A percentile compares a stretch with the other conserved stretches of the same genome.
Conservation (phyloP, 2,329 filamentous ascomycete genomes). For the Clonostachys rosea region DNA sequence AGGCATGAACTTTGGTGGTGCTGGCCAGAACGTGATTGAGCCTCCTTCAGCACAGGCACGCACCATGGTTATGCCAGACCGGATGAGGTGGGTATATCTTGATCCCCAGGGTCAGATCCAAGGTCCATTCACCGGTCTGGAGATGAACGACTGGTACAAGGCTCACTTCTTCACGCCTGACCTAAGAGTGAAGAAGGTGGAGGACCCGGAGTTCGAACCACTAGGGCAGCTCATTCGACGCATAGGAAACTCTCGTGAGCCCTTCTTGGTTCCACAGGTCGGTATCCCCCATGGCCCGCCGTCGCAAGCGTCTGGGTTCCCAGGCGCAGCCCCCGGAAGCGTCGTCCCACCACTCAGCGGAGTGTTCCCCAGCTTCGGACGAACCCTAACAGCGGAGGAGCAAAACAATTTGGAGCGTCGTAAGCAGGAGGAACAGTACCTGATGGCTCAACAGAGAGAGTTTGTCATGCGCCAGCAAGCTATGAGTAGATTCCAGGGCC, state of each 20-base stretch:
- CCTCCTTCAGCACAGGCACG: conserved; percentile 66
- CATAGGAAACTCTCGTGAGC: conserved; percentile 95
- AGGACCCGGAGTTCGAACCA: conserved; percentile 92
- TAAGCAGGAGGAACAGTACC: conserved; percentile 96
- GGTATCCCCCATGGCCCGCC: conserved; percentile 86
- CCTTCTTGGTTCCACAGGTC: conserved; percentile 95
- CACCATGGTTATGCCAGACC: conserved; percentile 98
- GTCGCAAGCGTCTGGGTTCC: conserved; percentile 42
- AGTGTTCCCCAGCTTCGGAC: conserved; percentile 93
- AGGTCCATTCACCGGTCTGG: conserved; percentile 90
- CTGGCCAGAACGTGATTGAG: conserved; percentile 28
- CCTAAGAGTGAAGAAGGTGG: conserved; percentile 88
- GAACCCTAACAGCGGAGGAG: conserved; percentile 93
- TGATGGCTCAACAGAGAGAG: conserved; percentile 95
- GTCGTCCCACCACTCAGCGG: conserved; percentile 86
- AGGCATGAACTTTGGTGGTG: conserved; percentile 23
- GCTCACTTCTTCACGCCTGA: conserved; percentile 96
- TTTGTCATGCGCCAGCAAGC: conserved; percentile 83
- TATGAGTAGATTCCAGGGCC: conserved; percentile 62
- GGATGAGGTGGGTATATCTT: conserved; percentile 98
- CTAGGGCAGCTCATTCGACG: conserved; percentile 89
- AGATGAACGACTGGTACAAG: conserved; percentile 99
- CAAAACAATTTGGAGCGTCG: conserved; percentile 94
- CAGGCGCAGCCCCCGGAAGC: conserved; percentile 46
- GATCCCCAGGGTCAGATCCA: conserved; percentile 91